Percentiles rank a stretch among this genome's conserved stretches.
phyloP scores from a whole-genome alignment of 805 yeast species.

The Candida fluviatilis region DNA sequence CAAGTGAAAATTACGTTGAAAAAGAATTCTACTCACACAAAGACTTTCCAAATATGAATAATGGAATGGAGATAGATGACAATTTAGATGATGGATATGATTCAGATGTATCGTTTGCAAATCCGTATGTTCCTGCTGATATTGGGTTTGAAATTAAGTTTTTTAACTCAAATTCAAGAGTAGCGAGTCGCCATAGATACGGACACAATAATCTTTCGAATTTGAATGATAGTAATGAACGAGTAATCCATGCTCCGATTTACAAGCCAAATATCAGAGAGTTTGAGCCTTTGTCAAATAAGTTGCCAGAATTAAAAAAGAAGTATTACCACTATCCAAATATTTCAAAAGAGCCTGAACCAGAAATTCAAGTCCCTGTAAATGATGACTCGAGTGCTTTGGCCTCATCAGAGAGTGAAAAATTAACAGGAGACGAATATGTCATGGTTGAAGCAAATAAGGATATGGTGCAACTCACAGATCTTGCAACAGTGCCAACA shows the following conservation, averaged over 20 bases:
- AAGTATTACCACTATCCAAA: slow-evolving; percentile 30
- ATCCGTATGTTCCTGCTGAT: slow-evolving; percentile 47
- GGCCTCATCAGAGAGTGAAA: slow-evolving; percentile 4
- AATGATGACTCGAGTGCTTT: slow-evolving; percentile 9
- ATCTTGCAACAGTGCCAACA: slow-evolving; percentile 1
- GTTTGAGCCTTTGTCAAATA: slow-evolving; percentile 30
- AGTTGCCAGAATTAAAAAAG: slow-evolving; percentile 24
- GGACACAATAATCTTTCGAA: not conserved
- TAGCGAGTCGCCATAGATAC: slow-evolving; percentile 3
- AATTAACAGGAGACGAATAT: slow-evolving; percentile 16
- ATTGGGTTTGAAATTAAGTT: slow-evolving; percentile 46
- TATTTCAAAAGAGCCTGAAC: slow-evolving; percentile 10
- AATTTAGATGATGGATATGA: slow-evolving; percentile 32
- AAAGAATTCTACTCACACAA: slow-evolving; percentile 18
- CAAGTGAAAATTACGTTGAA: slow-evolving; percentile 5
- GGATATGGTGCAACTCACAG: slow-evolving; percentile 4
- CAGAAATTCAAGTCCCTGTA: slow-evolving; percentile 11
- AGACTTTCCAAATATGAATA: slow-evolving; percentile 29
- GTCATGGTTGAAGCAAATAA: slow-evolving; percentile 13
- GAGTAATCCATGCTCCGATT: slow-evolving; percentile 44
- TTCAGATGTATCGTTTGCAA: slow-evolving; percentile 49
- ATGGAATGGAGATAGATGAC: slow-evolving; percentile 8
- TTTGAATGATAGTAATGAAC: slow-evolving; percentile 20
- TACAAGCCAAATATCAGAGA: slow-evolving; percentile 37
- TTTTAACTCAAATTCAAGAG: slow-evolving; percentile 6